These are phyloP conservation scores for Pistacia atlantica DNA, from an alignment of 345 rosid genomes.

Conservation along the genomic window DNA sequence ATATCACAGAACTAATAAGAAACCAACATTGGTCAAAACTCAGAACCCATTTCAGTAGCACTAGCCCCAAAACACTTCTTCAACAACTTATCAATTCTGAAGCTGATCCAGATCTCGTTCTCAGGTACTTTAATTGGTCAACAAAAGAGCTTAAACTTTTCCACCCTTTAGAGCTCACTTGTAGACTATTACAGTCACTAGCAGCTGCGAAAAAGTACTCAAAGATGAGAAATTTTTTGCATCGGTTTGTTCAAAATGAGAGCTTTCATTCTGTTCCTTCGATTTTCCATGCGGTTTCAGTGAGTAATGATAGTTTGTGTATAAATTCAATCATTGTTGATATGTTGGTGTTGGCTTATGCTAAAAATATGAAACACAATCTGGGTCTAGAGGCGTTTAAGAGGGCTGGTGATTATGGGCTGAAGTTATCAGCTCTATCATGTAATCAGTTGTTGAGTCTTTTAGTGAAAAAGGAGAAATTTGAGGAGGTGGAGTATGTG, in stretches of 20 bases:
- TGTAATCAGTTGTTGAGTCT: slow-evolving; percentile 79
- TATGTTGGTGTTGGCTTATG: slow-evolving; percentile 68
- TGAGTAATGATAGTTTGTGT: slow-evolving; percentile 50
- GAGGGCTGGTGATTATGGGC: slow-evolving; percentile 75
- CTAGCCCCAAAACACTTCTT: slow-evolving; percentile 39
- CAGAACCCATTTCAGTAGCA: slow-evolving; percentile 34
- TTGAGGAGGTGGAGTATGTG: slow-evolving; percentile 57
- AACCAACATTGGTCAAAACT: slow-evolving; percentile 70
- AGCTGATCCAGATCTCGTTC: slow-evolving; percentile 53
- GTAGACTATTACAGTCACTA: slow-evolving; percentile 50
- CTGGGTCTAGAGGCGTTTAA: slow-evolving; percentile 70
- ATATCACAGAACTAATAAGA: slow-evolving; percentile 45
- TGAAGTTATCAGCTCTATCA: slow-evolving; percentile 59
- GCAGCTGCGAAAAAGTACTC: slow-evolving; percentile 50
- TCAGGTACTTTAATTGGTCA: slow-evolving; percentile 68
- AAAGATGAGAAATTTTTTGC: slow-evolving; percentile 66
- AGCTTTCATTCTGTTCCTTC: slow-evolving; percentile 45
- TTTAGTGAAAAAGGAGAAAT: slow-evolving; percentile 51
- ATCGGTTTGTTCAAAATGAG: slow-evolving; percentile 49
- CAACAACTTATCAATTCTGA: slow-evolving; percentile 51
- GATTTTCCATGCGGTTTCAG: slow-evolving; percentile 59
- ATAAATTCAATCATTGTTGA: slow-evolving; percentile 58
- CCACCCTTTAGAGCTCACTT: slow-evolving; percentile 47
- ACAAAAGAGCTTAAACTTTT: slow-evolving; percentile 39
- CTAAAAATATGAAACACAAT: slow-evolving; percentile 42